Base-by-base conservation (phyloP, 352 stramenopile species). In the Stephanocyclus meneghinianus region DNA sequence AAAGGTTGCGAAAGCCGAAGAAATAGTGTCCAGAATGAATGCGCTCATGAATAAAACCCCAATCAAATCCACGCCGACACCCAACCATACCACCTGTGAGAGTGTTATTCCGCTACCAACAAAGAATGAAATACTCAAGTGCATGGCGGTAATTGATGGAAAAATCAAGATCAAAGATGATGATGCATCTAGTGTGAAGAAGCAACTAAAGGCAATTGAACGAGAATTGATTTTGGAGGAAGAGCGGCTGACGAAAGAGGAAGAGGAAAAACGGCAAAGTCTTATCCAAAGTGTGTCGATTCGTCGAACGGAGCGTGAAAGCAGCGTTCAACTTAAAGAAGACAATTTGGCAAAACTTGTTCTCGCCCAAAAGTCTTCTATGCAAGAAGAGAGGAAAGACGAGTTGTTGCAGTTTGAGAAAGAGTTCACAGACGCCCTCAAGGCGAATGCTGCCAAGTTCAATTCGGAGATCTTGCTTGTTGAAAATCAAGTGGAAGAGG, bases 151-250 rank as follows among this genome's bases (percentile, higher is more conserved):
- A 42, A 69, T 86, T 55, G 79, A 86, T 57, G 48, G 15, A 4
- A 81, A 80, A 50, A 80, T 86, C 48, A 86, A 86, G 45, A 10
- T 57, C 8, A 79, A 82, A 57, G 63, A 37, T 11, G 67, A 80
- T 61, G 63, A 73, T 21, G 74, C 69, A 13, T 59, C 48, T 1
- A 13, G 8, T 18, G 50, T 67, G 21, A 63, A 72, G 8, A 81
- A 80, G 56, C 55, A 86, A 67, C 51, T 82, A 1, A 55, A 71
- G 44, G 50, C 48, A 10, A 73, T 81, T n/a, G 65, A 76, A 47
- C 85, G 86, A 76, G 85, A 87, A 50, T 85, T 91, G 60, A 77
- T 86, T 35, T 76, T 63, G 30, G 59, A 83, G 55, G 63, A 77
- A n/a, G 48, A 68, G 16, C 57, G 66, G 18, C 44, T 70, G 15